Percentiles rank a stretch among this genome's conserved stretches.
Conservation (phyloP, 805 yeast genomes). For the Spathaspora hagerdaliae region DNA sequence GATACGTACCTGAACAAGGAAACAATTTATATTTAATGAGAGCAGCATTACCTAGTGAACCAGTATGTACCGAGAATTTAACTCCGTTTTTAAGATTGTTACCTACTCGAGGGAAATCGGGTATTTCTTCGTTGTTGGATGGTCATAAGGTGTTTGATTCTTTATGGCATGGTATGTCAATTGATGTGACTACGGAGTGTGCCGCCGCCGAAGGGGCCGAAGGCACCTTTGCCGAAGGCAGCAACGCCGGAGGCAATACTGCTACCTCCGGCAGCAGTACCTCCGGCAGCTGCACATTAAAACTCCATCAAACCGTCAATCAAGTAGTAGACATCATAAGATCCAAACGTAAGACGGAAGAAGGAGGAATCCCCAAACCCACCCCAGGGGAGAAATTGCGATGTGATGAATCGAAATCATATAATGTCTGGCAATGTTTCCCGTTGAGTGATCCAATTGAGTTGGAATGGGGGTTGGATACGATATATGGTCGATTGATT, state of each 20-base stretch:
- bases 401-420: conserved; percentile 65
- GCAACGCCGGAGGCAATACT: no score
- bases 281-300: conserved; percentile 41
- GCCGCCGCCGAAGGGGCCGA: conserved; percentile 14
- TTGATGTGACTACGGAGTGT: conserved; percentile 67
- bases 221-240: no score
- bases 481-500: conserved; percentile 67
- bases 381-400: conserved; percentile 61
- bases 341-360: conserved; percentile 53
- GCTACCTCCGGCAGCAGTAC: neutral
- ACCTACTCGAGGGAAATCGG: conserved; percentile 90
- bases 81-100: conserved; percentile 88
- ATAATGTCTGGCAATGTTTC: conserved; percentile 69
- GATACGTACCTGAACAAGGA: conserved; percentile 16
- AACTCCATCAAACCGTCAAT: conserved; percentile 64
- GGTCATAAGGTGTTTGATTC: conserved; percentile 91
- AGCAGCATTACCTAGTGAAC: conserved; percentile 91
- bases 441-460: conserved; percentile 57
- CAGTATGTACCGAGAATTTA: conserved; percentile 93
- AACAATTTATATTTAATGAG: conserved; percentile 56
- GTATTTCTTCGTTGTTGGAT: conserved; percentile 77
- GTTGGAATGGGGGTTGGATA: conserved; percentile 50
- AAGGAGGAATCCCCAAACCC: conserved; percentile 79
- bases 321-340: conserved; percentile 70
- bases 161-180: conserved; percentile 90